Base-by-base conservation (phyloP, 805 yeast species). In the Candida takata region DNA sequence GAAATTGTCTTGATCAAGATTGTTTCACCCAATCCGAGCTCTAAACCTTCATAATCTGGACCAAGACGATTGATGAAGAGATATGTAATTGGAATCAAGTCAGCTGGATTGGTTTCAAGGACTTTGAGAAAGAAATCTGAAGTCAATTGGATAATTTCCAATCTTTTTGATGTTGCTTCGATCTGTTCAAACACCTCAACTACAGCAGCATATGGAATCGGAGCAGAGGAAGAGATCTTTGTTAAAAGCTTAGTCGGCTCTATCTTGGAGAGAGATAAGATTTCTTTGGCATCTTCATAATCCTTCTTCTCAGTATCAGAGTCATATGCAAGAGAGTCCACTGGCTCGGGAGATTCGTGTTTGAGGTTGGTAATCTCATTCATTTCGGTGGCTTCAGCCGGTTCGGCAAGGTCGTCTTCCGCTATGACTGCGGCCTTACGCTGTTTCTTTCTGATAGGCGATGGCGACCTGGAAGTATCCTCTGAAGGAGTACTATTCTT, bases 21-120 rank as follows among this genome's bases (percentile, higher is more conserved):
- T 3, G 94, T 78, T 57, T 92, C 98, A 13, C 98, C 98, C 3
- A 92, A 68, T 0, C 98, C 98, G 18, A 92, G 65, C 53, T 92
- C 98, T 38, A 90, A 63, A 21, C 94, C 97, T 54, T 86, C 95
- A 54, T 92, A 92, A 56, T 92, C 98, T 0, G 98, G 98, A 0
- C 97, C 96, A 8, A 88, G 62, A 42, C 90, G 66, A 55, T 90
- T 90, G 54, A 90, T 87, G 60, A 84, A 83, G 13, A 92, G 68
- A 49, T 90, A 92, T 1, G 88, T 82, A 2, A 85, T 77, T 37
- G 74, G 76, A 6, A 84, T 69, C 35, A 92, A 60, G 30, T 71
- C 74, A 4, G 57, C 45, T 3, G 78, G 74, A 29, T 74, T 67
- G 29, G 70, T 65, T 19, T 68, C 56, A 36, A 92, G 62, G 0